Percentiles rank a stretch among this genome's conserved stretches.
Conservation (phyloP, 768 basidiomycete species). For the Russula foetens region DNA sequence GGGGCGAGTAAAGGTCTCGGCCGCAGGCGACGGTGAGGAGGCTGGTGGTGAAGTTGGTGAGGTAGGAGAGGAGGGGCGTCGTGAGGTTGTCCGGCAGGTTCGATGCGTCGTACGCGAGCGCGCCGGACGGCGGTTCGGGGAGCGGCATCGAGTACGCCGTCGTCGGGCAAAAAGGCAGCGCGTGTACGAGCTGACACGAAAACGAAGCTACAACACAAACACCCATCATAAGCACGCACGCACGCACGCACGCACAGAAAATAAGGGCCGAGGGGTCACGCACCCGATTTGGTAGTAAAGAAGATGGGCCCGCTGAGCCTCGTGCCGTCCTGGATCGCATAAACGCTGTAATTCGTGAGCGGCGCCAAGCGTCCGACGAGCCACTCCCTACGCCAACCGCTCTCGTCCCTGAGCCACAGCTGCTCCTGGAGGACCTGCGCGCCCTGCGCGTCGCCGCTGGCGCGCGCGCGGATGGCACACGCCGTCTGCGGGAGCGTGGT, state of each 20-base stretch:
- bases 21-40: constrained; percentile 73
- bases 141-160: constrained; percentile 66
- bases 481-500: constrained; percentile 44
- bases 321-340: constrained; percentile 46
- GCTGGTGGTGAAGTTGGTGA: constrained; percentile 68
- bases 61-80: constrained; percentile 42
- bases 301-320: constrained; percentile 61
- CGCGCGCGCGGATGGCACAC: constrained; percentile 41
- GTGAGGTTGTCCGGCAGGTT: constrained; percentile 45
- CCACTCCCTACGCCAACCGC: constrained; percentile 67
- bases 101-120: constrained; percentile 38
- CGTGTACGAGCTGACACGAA: constrained; percentile 59
- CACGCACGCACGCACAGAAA: not conserved
- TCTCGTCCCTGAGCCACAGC: constrained; percentile 46
- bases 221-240: not conserved
- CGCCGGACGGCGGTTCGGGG: constrained; percentile 37
- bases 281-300: constrained; percentile 62
- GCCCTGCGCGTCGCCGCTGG: constrained; percentile 20
- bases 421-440: constrained; percentile 33
- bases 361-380: constrained; percentile 49
- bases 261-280: not conserved
- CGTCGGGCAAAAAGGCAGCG: constrained; percentile 67
- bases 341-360: constrained; percentile 74
- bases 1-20: constrained; percentile 69
- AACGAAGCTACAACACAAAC: constrained; percentile 46